Conservation (phyloP, 73 alveolate genomes). For the Symbiodinium pilosum region DNA sequence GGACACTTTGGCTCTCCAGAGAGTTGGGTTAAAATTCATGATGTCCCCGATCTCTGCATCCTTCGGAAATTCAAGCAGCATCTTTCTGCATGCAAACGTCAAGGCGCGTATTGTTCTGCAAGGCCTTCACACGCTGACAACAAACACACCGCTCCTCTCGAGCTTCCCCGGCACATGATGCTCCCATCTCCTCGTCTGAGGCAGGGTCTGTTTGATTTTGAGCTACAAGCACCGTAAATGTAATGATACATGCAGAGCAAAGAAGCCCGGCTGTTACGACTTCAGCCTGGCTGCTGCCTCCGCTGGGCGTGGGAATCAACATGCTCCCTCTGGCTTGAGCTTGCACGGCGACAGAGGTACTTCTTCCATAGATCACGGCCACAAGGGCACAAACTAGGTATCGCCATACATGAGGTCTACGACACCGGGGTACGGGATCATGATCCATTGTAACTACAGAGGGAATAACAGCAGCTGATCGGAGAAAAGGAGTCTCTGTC, state of each 20-base stretch:
- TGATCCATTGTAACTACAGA: no score
- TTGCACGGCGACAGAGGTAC: neutral
- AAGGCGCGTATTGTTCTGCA: no score
- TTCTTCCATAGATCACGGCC: no score
- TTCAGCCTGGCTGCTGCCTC: neutral
- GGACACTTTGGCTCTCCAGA: neutral
- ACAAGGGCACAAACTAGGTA: no score
- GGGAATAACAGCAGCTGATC: no score
- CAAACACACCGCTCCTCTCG: neutral
- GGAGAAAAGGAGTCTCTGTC: no score
- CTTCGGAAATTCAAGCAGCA: no score
- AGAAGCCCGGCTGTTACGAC: neutral
- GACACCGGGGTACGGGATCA: no score
- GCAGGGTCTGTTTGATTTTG: no score
- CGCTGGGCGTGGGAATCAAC: neutral
- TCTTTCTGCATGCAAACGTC: no score
- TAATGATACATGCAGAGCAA: neutral
- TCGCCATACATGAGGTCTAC: no score
- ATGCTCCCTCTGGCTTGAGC: neutral
- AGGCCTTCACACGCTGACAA: no score
- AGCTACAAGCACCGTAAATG: neutral
- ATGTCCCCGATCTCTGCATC: neutral
- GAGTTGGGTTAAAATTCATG: neutral
- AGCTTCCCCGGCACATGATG: neutral
- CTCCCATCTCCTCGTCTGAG: constrained; percentile 3